Conservation (phyloP, 192 early-diverging fungal genomes). For the Cladochytrium replicatum region DNA sequence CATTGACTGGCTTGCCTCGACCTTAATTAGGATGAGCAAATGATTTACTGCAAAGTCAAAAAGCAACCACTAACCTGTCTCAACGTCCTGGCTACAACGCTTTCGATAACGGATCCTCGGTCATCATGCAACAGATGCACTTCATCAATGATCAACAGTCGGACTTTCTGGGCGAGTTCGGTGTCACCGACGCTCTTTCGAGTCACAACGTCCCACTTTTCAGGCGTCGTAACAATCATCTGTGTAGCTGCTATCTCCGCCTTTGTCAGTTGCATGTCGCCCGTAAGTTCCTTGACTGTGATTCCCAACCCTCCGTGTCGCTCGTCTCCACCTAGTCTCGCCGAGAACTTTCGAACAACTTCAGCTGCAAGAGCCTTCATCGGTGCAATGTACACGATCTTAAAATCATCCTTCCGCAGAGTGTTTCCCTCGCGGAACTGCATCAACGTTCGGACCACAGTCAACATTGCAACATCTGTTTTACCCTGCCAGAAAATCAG, state of each 20-base stretch:
- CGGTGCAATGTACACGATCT: slow-evolving; percentile 96
- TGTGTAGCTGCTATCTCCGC: slow-evolving; percentile 86
- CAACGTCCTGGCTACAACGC: slow-evolving; percentile 87
- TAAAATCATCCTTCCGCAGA: slow-evolving; percentile 82
- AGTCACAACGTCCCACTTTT: slow-evolving; percentile 99
- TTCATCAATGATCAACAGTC: slow-evolving; percentile 93
- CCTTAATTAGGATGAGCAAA: slow-evolving; percentile 11
- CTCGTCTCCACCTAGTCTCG: slow-evolving; percentile 46
- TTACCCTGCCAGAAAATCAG: slow-evolving; percentile 54
- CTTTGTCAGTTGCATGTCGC: slow-evolving; percentile 98
- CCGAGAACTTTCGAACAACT: slow-evolving; percentile 84
- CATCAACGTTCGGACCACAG: slow-evolving; percentile 70
- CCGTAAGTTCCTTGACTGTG: slow-evolving; percentile 83
- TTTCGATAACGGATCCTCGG: slow-evolving; percentile 93
- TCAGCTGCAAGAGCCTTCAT: slow-evolving; percentile 98
- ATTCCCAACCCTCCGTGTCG: slow-evolving; percentile 66
- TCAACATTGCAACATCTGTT: slow-evolving; percentile 94
- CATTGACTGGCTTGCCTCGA: slow-evolving; percentile 83
- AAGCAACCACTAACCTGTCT: slow-evolving; percentile 56
- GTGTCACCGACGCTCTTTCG: slow-evolving; percentile 91
- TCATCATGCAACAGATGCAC: slow-evolving; percentile 96
- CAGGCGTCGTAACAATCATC: slow-evolving; percentile 98
- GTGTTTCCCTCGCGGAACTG: slow-evolving; percentile 42
- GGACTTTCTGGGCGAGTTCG: slow-evolving; percentile 82
- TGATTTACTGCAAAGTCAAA: background rate